phyloP scores from a whole-genome alignment of 208 protist species.

The Leishmania amazonensis region DNA sequence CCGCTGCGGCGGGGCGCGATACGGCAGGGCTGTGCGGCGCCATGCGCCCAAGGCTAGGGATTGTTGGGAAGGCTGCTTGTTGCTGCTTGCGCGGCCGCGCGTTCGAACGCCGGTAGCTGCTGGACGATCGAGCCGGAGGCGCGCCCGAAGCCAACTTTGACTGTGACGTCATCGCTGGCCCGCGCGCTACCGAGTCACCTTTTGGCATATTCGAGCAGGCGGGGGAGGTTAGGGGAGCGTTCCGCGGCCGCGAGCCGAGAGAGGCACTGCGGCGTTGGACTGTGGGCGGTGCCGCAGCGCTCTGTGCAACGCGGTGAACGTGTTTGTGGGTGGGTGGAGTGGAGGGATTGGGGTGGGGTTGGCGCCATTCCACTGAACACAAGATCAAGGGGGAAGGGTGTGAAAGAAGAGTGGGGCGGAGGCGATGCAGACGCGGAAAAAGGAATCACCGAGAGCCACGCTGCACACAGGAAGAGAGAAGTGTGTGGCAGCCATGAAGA shows the following conservation, averaged over 20 bases:
- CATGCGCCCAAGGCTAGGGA: neutral
- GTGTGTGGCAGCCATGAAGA: neutral
- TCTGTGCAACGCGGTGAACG: neutral
- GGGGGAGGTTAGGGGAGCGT: neutral
- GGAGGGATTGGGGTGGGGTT: neutral
- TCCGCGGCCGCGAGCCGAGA: neutral
- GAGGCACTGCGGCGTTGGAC: neutral
- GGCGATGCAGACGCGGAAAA: neutral
- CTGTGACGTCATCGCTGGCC: neutral
- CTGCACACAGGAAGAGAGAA: neutral
- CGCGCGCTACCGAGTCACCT: neutral
- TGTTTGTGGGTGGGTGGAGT: neutral
- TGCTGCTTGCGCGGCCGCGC: slow-evolving; percentile 2
- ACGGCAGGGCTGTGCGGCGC: slow-evolving; percentile 32
- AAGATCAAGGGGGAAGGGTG: neutral
- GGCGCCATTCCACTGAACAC: neutral
- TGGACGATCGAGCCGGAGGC: neutral
- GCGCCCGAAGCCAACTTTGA: neutral
- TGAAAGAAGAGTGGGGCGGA: neutral
- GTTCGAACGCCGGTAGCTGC: neutral
- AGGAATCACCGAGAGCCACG: neutral
- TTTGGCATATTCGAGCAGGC: neutral
- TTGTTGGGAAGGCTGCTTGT: neutral
- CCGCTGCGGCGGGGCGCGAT: slow-evolving; percentile 18
- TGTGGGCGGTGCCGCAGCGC: neutral